Evolutionary conservation across 495 filamentous ascomycete species (phyloP).

Genomic region (Penicillium herquei): DNA sequence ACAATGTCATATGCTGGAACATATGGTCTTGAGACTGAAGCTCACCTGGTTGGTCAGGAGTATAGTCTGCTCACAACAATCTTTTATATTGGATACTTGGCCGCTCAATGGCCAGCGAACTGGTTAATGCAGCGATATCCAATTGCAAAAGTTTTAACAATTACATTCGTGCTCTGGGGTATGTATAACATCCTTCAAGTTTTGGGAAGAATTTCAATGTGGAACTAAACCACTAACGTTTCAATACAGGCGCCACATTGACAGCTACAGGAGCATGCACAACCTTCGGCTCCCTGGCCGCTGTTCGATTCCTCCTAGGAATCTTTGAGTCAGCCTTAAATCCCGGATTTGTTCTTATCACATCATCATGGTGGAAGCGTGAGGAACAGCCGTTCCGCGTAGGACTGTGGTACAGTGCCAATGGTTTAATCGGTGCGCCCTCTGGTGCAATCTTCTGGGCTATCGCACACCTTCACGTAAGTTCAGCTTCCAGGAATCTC

Average conservation of each 20-base stretch:
- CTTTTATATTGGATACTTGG: not conserved
- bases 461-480: conserved; percentile 1
- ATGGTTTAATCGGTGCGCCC: conserved; percentile 2
- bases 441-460: conserved; percentile 2
- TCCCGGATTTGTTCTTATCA: conserved; percentile 5
- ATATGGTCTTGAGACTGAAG: not conserved
- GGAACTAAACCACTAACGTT: not conserved
- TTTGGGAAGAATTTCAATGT: no score
- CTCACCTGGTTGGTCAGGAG: not conserved
- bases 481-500: not conserved
- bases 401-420: conserved; percentile 11
- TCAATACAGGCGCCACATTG: not conserved
- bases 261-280: not conserved
- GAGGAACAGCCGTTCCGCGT: conserved; percentile 9
- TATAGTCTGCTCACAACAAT: not conserved
- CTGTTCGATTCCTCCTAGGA: conserved; percentile 1
- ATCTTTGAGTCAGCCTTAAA: conserved; percentile 2
- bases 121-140: not conserved
- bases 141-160: not conserved
- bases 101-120: not conserved
- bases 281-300: not conserved
- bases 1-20: not conserved
- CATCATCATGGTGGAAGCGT: conserved; percentile 5
- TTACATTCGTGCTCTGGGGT: not conserved
- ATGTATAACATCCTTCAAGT: no score